Base-by-base conservation (phyloP, 2,329 filamentous ascomycete genomes). In the Fusarium paranaense region DNA sequence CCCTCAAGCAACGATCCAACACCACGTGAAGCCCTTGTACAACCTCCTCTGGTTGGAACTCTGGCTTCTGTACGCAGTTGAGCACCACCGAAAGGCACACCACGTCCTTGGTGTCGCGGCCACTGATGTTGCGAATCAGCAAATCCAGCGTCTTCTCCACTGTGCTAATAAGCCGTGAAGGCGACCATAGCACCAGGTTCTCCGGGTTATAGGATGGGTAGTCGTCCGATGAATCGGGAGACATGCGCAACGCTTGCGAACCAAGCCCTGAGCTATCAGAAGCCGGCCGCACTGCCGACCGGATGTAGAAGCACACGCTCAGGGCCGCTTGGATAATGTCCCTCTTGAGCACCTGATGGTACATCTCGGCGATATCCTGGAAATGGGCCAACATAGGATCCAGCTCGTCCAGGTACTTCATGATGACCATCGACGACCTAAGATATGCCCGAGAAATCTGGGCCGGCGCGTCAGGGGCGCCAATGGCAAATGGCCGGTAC, bases 291-390 rank as follows among this genome's bases (percentile, higher is more conserved):
- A 80, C 69, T 2, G 76, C 77, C n/a, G 78, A 72, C 40, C 82
- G 82, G 76, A 90, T 88, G 66, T 88, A 90, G 72, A 87, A 89
- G 75, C 88, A 90, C 14, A 90, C 81, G 66, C 87, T 88, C 52
- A 90, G 84, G 4, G 87, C 86, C 0, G 88, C 87, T 77, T 90
- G 87, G 22, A 89, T 81, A 27, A 90, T 86, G 70, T 90, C 88
- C 68, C 86, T 84, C 73, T 87, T 88, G 38, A 90, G 78, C 13
- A 89, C 82, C 58, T 88, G 83, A 67, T 88, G 84, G 64, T 89
- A 88, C 83, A 89, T 87, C 66, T 88, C 86, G 72, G 83, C 83
- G 27, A 88, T 82, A 47, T 86, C 85, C 45, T 83, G 80, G 61
- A 86, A 89, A 56, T 86, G 84, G 3, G 85, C 81, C 6, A 84